Conservation (phyloP, 2,329 filamentous ascomycete species). For the Aspergillus terreus region DNA sequence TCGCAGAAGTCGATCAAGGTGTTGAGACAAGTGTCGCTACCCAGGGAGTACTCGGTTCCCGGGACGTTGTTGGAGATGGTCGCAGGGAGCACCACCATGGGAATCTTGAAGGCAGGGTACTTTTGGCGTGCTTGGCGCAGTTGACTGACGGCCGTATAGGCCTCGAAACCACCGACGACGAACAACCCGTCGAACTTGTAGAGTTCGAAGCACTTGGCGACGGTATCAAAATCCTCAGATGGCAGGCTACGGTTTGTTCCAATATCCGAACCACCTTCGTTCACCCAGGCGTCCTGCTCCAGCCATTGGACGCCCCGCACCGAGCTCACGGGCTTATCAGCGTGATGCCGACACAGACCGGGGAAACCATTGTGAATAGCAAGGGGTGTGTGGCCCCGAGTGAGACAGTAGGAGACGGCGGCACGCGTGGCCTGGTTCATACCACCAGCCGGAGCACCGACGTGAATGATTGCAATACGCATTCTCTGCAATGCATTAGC, state of each 20-base stretch:
- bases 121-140: constrained; percentile 73
- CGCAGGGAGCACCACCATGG: constrained; percentile 84
- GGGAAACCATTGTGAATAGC: constrained; percentile 97
- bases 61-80: constrained; percentile 98
- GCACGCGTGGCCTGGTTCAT: constrained; percentile 97
- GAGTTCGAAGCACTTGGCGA: constrained; percentile 76
- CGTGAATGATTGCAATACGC: constrained; percentile 93
- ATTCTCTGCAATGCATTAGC: constrained; percentile 61
- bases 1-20: constrained; percentile 92
- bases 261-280: constrained; percentile 94
- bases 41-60: constrained; percentile 92
- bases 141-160: constrained; percentile 85
- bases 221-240: constrained; percentile 75
- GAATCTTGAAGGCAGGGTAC: constrained; percentile 85
- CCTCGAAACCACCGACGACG: constrained; percentile 90
- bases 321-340: constrained; percentile 73
- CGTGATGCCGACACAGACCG: constrained; percentile 85
- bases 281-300: constrained; percentile 92
- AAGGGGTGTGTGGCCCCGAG: constrained; percentile 85
- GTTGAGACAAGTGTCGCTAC: constrained; percentile 93
- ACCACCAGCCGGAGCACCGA: constrained; percentile 91
- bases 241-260: constrained; percentile 94
- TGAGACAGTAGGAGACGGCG: constrained; percentile 87
- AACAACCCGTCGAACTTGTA: constrained; percentile 90
- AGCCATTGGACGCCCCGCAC: constrained; percentile 88